Conservation (phyloP, 2,329 filamentous ascomycete species). For the Onygenales sp. region DNA sequence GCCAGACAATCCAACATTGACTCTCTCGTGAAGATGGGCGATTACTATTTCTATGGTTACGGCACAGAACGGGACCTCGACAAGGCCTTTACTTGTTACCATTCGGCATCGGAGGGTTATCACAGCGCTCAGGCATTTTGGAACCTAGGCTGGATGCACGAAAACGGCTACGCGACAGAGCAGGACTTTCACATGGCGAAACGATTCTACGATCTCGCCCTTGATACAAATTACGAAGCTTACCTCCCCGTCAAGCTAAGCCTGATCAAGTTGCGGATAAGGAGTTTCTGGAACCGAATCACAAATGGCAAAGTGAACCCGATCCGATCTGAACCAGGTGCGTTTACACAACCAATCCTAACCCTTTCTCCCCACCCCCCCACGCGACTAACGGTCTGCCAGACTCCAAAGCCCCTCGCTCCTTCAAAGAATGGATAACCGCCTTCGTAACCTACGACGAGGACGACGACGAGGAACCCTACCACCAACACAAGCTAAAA, state of each 20-base stretch:
- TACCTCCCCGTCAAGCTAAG: constrained; percentile 88
- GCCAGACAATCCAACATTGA: constrained; percentile 90
- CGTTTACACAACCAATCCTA: constrained; percentile 21
- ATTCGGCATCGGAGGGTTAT: constrained; percentile 80
- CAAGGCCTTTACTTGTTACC: constrained; percentile 89
- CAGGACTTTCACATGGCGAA: constrained; percentile 98
- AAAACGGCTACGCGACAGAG: constrained; percentile 83
- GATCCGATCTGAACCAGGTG: constrained; percentile 81
- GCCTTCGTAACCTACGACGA: constrained; percentile 70
- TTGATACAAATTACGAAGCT: constrained; percentile 85
- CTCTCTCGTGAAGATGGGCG: constrained; percentile 93
- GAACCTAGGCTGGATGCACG: constrained; percentile 99
- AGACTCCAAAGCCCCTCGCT: constrained; percentile 65
- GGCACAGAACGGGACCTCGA: constrained; percentile 63
- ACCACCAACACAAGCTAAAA: constrained; percentile 47
- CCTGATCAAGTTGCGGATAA: constrained; percentile 69
- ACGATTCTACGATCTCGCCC: constrained; percentile 84
- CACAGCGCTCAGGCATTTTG: constrained; percentile 91
- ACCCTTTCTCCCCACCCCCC: neutral
- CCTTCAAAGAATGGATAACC: constrained; percentile 73
- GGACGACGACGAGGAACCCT: constrained; percentile 46
- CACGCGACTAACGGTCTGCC: neutral
- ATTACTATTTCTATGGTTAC: constrained; percentile 83
- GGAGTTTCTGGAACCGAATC: constrained; percentile 90
- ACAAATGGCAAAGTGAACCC: constrained; percentile 86